Base-by-base conservation (phyloP, 2,329 filamentous ascomycete genomes). In the Macrophomina pseudophaseolina region DNA sequence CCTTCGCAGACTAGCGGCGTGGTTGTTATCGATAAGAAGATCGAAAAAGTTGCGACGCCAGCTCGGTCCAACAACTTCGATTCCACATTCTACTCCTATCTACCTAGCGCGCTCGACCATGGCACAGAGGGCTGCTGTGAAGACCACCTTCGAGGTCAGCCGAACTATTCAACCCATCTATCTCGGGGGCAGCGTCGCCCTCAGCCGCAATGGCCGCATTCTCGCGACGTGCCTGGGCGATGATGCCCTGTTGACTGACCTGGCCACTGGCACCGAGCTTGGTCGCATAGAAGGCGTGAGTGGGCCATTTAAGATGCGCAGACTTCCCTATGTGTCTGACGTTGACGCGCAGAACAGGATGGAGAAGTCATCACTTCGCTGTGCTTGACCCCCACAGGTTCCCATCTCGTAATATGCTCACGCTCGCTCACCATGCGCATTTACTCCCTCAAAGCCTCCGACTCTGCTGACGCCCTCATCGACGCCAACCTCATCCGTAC, bases 391-490 rank as follows among this genome's bases (percentile, higher is more conserved):
- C 93, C 94, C 0, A 92, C 91, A 68, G 93, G 89, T 8, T 93
- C 92, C 32, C 93, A 97, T 78, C 86, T 98, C 65, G 89, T 97
- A 70, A 83, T 96, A 71, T 98, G 94, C 82, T 99, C 95, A 18
- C 90, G 94, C 71, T 98, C 94, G n/a, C 85, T 97, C 65, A 94
- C 93, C 6, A 96, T 98, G 93, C 91, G 92, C 75, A 93, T 98
- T 71, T 98, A 92, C 80, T 81, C 90, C 18, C 84, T 99, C 32
- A 85, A 85, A 62, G 82, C 84, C 32, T 87, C 87, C 23, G 82
- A 82, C 64, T 78, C 83, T 33, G 83, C 86, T 23, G 83, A 86
- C 44, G 83, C 83, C 54, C 79, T 83, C 4, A 84, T 94, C 68
- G 86, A 89, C 64, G 80, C 89, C 23, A 88, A 90, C 59, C 87